phyloP scores from a whole-genome alignment of 2,329 filamentous ascomycete species.

The Trichophyton verrucosum region DNA sequence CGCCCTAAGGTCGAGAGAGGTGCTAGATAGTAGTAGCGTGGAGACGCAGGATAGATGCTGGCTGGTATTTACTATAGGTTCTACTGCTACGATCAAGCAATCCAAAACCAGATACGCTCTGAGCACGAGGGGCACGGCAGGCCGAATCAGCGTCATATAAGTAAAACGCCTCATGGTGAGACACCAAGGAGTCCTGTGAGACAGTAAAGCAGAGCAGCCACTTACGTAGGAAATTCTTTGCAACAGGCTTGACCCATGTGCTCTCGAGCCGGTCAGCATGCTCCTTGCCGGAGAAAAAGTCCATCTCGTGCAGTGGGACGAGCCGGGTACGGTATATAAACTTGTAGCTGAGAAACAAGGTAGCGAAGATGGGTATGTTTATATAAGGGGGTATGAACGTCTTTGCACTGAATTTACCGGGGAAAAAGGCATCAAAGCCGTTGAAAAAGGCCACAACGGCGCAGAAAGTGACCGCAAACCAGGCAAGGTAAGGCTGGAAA shows the following conservation, averaged over 20 bases:
- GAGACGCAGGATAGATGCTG: neutral
- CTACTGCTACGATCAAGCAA: constrained; percentile 8
- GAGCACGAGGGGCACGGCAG: neutral
- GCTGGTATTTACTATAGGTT: neutral
- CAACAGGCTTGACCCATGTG: constrained; percentile 22
- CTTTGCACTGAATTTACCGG: constrained; percentile 15
- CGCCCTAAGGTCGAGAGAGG: neutral
- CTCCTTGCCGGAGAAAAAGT: constrained; percentile 27
- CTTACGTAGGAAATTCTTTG: constrained; percentile 21
- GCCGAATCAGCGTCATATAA: neutral
- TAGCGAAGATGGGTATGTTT: constrained; percentile 16
- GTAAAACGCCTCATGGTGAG: neutral
- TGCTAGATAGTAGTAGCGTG: neutral
- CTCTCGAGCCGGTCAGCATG: constrained; percentile 18
- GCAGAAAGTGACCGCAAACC: constrained; percentile 42
- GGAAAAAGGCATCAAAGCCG: constrained; percentile 37
- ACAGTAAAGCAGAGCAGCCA: neutral
- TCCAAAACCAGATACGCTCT: constrained; percentile 27
- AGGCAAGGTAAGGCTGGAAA: constrained; percentile 57
- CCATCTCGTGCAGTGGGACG: constrained; percentile 14
- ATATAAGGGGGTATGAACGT: constrained; percentile 14
- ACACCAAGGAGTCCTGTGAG: neutral
- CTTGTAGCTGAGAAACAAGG: constrained; percentile 13
- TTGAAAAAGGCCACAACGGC: constrained; percentile 52
- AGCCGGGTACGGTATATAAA: constrained; percentile 10